Base-by-base conservation (phyloP, 2,329 filamentous ascomycete species). In the Tolypocladium cylindrosporum region DNA sequence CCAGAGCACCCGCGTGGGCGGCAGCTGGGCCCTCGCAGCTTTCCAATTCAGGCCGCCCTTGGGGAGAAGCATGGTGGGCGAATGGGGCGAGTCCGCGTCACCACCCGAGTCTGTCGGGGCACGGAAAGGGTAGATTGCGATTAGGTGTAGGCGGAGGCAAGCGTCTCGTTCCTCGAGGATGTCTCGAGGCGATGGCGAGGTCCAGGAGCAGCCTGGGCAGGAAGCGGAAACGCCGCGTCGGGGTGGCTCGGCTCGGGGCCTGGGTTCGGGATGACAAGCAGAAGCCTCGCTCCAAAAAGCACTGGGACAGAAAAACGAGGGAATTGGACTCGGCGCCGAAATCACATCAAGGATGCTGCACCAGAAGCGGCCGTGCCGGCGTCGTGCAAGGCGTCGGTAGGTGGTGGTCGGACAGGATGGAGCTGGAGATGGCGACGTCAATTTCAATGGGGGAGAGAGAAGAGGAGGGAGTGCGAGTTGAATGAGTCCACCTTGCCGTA, bases 1-100 rank as follows among this genome's bases (percentile, higher is more conserved):
- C 74, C 85, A 79, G 70, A 91, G 71, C 56, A 88, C 87, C 72
- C 90, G 84, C 65, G 85, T 86, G 58, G 90, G 88, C 50, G 91
- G 91, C 66, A 97, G 77, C 68, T 85, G 83, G 67, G 89, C 81
- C 77, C 85, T 89, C 65, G 92, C 88, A 64, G 90, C 88, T 80
- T 96, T 97, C 92, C 93, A 97, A 73, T 86, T 91, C 69, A 93
- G 82, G 71, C 90, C 90, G 72, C 89, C 89, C 76, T 96, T 96
- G 63, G 90, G 89, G 67, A 95, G 85, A 77, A 97, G 85, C 92
- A 97, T 97, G 62, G 64, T 78, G 69, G 71, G 69, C 67, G 69
- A 69, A 60, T 62, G 58, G 51, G 55, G 58, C 31, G 40, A 45
- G 41, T 11, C 53, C 45, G 51, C 54, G 57, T 55, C 57, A 45